These are phyloP conservation scores for Acrodontium crateriforme DNA, from an alignment of 2,329 filamentous ascomycete genomes.

Conservation along the genomic window DNA sequence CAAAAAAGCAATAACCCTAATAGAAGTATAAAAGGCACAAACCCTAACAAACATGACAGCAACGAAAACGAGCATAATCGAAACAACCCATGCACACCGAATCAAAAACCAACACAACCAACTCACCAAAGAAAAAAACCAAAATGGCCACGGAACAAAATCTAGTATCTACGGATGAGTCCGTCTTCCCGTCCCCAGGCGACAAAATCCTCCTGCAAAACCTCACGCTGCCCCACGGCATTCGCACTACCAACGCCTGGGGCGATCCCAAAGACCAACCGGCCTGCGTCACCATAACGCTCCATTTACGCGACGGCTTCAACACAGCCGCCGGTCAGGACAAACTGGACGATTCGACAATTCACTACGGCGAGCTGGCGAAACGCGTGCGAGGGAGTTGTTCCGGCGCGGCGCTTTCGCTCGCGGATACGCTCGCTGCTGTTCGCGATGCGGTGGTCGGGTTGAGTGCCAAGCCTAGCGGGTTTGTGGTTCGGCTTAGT, in stretches of 20 bases:
- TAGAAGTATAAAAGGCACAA: no score
- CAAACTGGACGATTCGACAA: slow-evolving; percentile 51
- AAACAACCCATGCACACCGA: no score
- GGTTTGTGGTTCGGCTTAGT: slow-evolving; percentile 10
- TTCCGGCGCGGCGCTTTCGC: slow-evolving; percentile 5
- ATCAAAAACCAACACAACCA: no score
- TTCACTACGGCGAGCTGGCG: slow-evolving; percentile 60
- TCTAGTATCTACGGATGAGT: no score
- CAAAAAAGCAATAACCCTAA: no score
- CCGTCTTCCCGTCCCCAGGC: no score
- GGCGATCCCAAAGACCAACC: slow-evolving; percentile 51
- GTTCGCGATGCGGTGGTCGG: slow-evolving; percentile 11
- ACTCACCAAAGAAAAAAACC: no score
- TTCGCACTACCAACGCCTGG: slow-evolving; percentile 54
- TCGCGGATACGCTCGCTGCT: slow-evolving; percentile 11
- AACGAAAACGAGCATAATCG: no score
- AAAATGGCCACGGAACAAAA: no score
- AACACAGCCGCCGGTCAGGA: slow-evolving; percentile 44
- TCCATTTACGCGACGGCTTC: slow-evolving; percentile 45
- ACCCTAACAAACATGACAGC: no score
- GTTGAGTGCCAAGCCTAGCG: no score
- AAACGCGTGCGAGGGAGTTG: slow-evolving; percentile 39
- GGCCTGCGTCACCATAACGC: slow-evolving; percentile 43
- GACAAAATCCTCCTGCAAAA: slow-evolving; percentile 46
- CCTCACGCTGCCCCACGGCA: slow-evolving; percentile 40